phyloP scores from a whole-genome alignment of 768 basidiomycete species.

The Macrolepiota fuliginosa region DNA sequence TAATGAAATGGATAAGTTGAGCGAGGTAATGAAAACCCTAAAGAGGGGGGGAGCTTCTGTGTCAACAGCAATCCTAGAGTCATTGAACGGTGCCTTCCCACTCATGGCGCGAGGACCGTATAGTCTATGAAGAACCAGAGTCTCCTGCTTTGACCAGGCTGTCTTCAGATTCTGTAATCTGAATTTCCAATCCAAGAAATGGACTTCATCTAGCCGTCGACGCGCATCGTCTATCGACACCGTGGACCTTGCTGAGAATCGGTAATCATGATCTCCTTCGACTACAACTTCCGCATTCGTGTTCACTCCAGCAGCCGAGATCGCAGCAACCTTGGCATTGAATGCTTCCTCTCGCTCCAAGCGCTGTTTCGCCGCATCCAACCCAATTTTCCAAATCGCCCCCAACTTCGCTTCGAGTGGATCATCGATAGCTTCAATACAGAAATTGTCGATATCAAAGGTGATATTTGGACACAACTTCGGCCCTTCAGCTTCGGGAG shows the following conservation, averaged over 20 bases:
- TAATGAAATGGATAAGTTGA: slow-evolving; percentile 52
- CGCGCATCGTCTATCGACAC: slow-evolving; percentile 73
- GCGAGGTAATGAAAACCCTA: slow-evolving; percentile 57
- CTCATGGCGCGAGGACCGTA: slow-evolving; percentile 29
- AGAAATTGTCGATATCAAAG: slow-evolving; percentile 57
- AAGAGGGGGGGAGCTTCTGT: slow-evolving; percentile 62
- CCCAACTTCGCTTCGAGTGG: slow-evolving; percentile 77
- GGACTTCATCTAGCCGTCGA: slow-evolving; percentile 60
- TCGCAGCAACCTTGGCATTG: slow-evolving; percentile 69
- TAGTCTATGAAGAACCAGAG: slow-evolving; percentile 41
- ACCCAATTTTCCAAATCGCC: slow-evolving; percentile 70
- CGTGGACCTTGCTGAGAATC: slow-evolving; percentile 62
- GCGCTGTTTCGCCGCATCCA: slow-evolving; percentile 67
- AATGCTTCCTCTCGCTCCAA: slow-evolving; percentile 81
- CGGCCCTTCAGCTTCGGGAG: slow-evolving; percentile 68
- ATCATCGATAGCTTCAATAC: slow-evolving; percentile 81
- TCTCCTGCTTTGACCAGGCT: slow-evolving; percentile 49
- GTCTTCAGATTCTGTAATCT: slow-evolving; percentile 47
- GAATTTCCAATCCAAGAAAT: slow-evolving; percentile 71
- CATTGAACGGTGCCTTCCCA: slow-evolving; percentile 33
- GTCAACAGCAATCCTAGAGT: slow-evolving; percentile 38
- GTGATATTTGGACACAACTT: slow-evolving; percentile 67
- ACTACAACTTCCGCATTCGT: slow-evolving; percentile 7
- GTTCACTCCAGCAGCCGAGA: slow-evolving; percentile 32
- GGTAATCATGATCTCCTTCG: slow-evolving; percentile 48